Percentiles rank a stretch among this genome's conserved stretches.
These are phyloP conservation scores for Aethionema arabicum DNA, from an alignment of 345 rosid genomes.

Conservation along the genomic window DNA sequence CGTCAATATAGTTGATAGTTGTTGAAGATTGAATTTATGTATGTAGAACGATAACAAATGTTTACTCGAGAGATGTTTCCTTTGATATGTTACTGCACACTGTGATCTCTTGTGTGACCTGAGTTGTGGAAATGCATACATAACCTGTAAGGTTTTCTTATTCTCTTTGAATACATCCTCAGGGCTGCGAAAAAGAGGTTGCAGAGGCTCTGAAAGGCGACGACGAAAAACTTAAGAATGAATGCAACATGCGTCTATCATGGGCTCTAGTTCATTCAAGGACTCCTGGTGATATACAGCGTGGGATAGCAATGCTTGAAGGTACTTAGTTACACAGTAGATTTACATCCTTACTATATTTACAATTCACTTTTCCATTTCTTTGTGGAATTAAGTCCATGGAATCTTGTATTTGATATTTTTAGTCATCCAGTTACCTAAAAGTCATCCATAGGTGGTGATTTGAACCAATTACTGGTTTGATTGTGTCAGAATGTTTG, in stretches of 20 bases:
- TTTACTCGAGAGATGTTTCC: background rate
- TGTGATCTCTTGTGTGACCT: background rate
- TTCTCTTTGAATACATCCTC: slow-evolving; percentile 9
- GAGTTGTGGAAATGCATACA: background rate
- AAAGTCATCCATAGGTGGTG: background rate
- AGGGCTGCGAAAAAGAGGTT: slow-evolving; percentile 80
- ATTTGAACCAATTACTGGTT: slow-evolving; percentile 8
- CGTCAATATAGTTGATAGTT: too few species aligned
- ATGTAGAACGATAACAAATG: background rate
- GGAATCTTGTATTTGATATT: background rate
- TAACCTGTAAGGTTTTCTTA: background rate
- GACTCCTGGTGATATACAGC: slow-evolving; percentile 58
- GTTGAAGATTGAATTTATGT: background rate
- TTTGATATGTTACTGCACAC: slow-evolving; percentile 5
- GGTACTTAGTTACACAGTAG: slow-evolving; percentile 30
- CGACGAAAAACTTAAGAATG: slow-evolving; percentile 49
- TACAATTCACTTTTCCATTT: background rate
- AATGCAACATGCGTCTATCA: slow-evolving; percentile 66
- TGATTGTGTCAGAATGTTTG: slow-evolving; percentile 1
- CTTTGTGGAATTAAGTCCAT: background rate
- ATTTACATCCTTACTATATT: background rate
- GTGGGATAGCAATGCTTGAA: slow-evolving; percentile 89
- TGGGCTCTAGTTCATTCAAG: slow-evolving; percentile 91
- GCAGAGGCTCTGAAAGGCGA: slow-evolving; percentile 56
- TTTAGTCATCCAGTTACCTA: background rate